Evolutionary conservation across 306 rosid genomes (phyloP).

Genomic region (Gynostemma pentaphyllum): DNA sequence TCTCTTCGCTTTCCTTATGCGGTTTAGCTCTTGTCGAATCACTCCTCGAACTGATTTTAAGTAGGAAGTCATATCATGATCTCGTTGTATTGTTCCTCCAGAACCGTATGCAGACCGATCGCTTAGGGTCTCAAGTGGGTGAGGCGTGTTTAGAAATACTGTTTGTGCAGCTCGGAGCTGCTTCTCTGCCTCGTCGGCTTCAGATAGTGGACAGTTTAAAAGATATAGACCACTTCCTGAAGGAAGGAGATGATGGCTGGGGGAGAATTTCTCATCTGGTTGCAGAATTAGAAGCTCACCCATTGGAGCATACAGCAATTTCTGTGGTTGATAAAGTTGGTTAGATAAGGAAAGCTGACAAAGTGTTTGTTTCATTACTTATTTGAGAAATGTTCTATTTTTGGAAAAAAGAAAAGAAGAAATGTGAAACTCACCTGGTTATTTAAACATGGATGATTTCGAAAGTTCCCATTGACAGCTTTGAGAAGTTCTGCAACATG

Average conservation of each 20-base stretch:
- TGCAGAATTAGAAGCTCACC: conserved; percentile 82
- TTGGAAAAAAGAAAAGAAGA: not conserved
- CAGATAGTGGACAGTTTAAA: conserved; percentile 33
- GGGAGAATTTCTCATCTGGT: conserved; percentile 84
- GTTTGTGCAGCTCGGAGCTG: conserved; percentile 53
- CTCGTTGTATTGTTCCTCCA: conserved; percentile 71
- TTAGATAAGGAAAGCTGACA: conserved; percentile 8
- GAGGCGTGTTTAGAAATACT: conserved; percentile 79
- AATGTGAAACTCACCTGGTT: conserved; percentile 43
- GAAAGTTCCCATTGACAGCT: conserved; percentile 71
- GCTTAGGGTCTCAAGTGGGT: conserved; percentile 82
- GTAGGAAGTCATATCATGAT: conserved; percentile 87
- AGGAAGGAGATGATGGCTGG: conserved; percentile 76
- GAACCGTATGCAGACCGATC: conserved; percentile 84
- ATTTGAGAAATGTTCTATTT: not conserved
- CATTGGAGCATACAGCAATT: conserved; percentile 71
- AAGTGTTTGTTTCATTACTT: not conserved
- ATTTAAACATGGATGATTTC: conserved; percentile 79
- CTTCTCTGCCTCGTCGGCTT: conserved; percentile 35
- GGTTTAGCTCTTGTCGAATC: conserved; percentile 62
- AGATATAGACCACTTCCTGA: conserved; percentile 79
- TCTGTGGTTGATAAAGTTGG: conserved; percentile 31
- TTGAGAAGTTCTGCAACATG: conserved; percentile 77
- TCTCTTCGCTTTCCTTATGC: conserved; percentile 43
- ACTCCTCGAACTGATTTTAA: conserved; percentile 47